A percentile compares a stretch with the other conserved stretches of the same genome.
These are phyloP conservation scores for Mycena metata DNA, from an alignment of 768 basidiomycete genomes.

Conservation along the genomic window DNA sequence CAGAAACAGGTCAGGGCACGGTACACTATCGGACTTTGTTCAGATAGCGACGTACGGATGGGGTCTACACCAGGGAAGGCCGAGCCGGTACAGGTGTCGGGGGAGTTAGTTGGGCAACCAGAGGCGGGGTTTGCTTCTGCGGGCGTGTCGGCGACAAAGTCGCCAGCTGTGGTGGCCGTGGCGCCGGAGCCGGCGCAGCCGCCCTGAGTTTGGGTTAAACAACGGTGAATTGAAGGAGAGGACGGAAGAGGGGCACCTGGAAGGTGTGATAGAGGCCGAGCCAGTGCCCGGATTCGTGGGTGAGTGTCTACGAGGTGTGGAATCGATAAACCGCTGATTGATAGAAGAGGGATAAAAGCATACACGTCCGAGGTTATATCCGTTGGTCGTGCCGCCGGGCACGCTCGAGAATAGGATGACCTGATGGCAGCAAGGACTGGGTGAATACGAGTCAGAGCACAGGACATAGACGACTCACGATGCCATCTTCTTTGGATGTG, in stretches of 20 bases:
- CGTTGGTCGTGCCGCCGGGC: constrained; percentile 55
- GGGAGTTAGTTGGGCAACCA: constrained; percentile 52
- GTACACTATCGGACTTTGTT: no score
- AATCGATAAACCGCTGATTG: neutral
- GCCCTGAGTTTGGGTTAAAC: constrained; percentile 52
- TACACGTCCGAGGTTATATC: constrained; percentile 60
- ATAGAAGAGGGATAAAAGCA: constrained; percentile 4
- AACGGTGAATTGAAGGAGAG: constrained; percentile 53
- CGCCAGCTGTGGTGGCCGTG: constrained; percentile 37
- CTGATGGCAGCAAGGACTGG: neutral
- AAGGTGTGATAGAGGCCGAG: constrained; percentile 72
- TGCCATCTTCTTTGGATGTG: constrained; percentile 62
- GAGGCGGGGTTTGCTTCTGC: constrained; percentile 43
- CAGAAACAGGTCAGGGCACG: no score
- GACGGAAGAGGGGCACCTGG: constrained; percentile 57
- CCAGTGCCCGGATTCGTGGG: constrained; percentile 75
- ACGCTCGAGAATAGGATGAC: constrained; percentile 56
- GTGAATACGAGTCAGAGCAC: no score
- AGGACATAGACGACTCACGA: constrained; percentile 32
- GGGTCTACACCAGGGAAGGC: constrained; percentile 45
- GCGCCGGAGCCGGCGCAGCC: constrained; percentile 45
- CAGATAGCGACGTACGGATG: constrained; percentile 40
- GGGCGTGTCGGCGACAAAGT: constrained; percentile 47
- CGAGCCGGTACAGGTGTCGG: constrained; percentile 37
- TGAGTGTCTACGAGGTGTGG: constrained; percentile 53